phyloP scores from a whole-genome alignment of 2,329 filamentous ascomycete species.

The Botryotinia convoluta region DNA sequence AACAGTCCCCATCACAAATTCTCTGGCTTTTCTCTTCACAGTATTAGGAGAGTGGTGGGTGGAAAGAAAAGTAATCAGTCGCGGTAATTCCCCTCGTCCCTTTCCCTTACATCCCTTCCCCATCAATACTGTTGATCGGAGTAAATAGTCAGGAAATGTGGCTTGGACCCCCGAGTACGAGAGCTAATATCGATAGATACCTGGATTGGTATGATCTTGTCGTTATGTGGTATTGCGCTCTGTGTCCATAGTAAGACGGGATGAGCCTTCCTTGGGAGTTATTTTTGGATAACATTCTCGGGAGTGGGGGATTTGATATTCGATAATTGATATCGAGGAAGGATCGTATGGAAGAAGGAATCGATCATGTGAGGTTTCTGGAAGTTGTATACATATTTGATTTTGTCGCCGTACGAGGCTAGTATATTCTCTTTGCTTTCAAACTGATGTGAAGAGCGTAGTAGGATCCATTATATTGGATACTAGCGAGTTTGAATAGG shows the following conservation, averaged over 20 bases:
- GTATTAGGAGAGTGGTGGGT: slow-evolving; percentile 94
- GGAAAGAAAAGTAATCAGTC: slow-evolving; percentile 83
- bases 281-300: slow-evolving; percentile 6
- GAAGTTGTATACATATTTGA: not conserved
- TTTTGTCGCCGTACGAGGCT: not conserved
- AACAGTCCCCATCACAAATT: slow-evolving; percentile 93
- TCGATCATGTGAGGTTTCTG: not conserved
- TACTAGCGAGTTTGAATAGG: not conserved
- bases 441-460: not conserved
- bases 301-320: not conserved
- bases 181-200: slow-evolving; percentile 56
- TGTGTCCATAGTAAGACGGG: slow-evolving; percentile 70
- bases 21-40: slow-evolving; percentile 91
- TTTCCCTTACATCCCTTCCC: not conserved
- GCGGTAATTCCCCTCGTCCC: slow-evolving; percentile 52
- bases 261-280: not conserved
- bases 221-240: slow-evolving; percentile 74
- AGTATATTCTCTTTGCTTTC: not conserved
- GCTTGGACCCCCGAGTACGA: not conserved
- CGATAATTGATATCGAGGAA: not conserved
- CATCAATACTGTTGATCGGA: not conserved
- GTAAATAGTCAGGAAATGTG: not conserved
- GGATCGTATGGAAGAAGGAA: not conserved
- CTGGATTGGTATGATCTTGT: slow-evolving; percentile 76
- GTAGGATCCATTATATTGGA: not conserved